Conservation (phyloP, 768 basidiomycete genomes). For the Tephrocybe sp. region DNA sequence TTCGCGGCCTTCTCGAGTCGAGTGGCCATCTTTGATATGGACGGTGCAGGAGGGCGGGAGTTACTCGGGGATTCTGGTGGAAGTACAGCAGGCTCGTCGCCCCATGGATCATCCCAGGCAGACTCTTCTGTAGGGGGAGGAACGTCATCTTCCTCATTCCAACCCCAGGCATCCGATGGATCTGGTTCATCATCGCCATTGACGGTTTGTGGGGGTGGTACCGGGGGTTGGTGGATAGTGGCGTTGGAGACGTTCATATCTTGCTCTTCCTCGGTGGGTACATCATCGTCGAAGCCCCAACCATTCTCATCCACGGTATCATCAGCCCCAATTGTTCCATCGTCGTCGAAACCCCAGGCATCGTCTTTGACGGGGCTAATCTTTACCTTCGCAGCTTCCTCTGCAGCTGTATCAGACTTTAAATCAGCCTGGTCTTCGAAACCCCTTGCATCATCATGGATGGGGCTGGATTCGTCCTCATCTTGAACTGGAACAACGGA, state of each 20-base stretch:
- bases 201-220: slow-evolving; percentile 9
- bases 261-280: slow-evolving; percentile 18
- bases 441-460: slow-evolving; percentile 45
- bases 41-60: slow-evolving; percentile 29
- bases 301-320: slow-evolving; percentile 38
- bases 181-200: slow-evolving; percentile 25
- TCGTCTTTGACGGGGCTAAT: slow-evolving; percentile 27
- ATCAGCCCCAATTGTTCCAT: slow-evolving; percentile 30
- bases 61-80: slow-evolving; percentile 20
- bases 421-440: slow-evolving; percentile 38
- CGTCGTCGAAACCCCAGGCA: slow-evolving; percentile 56
- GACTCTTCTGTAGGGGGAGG: slow-evolving; percentile 41
- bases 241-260: slow-evolving; percentile 13
- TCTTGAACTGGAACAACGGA: slow-evolving; percentile 27
- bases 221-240: slow-evolving; percentile 5
- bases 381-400: slow-evolving; percentile 20
- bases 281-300: slow-evolving; percentile 57
- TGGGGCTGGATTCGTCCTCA: slow-evolving; percentile 19
- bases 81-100: slow-evolving; percentile 36
- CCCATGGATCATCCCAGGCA: slow-evolving; percentile 74
- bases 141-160: slow-evolving; percentile 57
- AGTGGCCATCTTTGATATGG: slow-evolving; percentile 50
- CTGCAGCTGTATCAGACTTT: background rate
- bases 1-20: slow-evolving; percentile 58
- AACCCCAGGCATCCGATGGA: slow-evolving; percentile 73